Conservation (phyloP, 352 stramenopile species). For the Globisporangium acanthophoron region DNA sequence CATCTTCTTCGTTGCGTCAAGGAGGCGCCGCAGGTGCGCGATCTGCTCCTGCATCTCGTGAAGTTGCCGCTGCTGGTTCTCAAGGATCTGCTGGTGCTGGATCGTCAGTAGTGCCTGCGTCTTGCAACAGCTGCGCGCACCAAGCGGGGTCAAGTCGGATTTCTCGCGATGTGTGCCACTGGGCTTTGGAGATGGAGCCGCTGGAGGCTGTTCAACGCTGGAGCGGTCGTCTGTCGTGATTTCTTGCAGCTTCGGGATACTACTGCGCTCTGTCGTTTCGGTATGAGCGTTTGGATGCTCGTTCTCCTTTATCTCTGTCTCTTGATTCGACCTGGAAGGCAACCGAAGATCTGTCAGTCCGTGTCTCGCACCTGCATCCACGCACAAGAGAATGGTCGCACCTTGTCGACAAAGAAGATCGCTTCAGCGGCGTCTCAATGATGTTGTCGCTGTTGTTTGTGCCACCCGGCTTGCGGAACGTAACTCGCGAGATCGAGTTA, state of each 20-base stretch:
- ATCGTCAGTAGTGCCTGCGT: conserved; percentile 60
- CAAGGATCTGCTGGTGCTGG: conserved; percentile 73
- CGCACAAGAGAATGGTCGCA: neutral
- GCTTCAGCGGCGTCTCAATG: neutral
- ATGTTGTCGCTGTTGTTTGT: neutral
- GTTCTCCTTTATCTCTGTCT: conserved; percentile 1
- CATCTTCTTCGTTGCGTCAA: conserved; percentile 25
- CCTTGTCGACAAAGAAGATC: conserved; percentile 1
- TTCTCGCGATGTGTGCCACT: neutral
- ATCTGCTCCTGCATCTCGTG: conserved; percentile 76
- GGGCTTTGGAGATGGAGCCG: neutral
- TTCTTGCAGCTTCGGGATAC: neutral
- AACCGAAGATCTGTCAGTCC: neutral
- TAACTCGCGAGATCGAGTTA: conserved; percentile 3
- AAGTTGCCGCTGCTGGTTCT: conserved; percentile 68
- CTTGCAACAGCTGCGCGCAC: conserved; percentile 43
- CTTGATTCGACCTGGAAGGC: neutral
- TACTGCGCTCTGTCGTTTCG: neutral
- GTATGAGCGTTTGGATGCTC: neutral
- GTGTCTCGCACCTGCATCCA: neutral
- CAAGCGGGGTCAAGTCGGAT: neutral
- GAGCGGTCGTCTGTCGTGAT: neutral
- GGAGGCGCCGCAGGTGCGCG: conserved; percentile 34
- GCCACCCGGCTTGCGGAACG: neutral
- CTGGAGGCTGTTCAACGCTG: neutral